These are phyloP conservation scores for Saccharum officinarum DNA, from an alignment of 176 grass and related monocot species.

Conservation along the genomic window DNA sequence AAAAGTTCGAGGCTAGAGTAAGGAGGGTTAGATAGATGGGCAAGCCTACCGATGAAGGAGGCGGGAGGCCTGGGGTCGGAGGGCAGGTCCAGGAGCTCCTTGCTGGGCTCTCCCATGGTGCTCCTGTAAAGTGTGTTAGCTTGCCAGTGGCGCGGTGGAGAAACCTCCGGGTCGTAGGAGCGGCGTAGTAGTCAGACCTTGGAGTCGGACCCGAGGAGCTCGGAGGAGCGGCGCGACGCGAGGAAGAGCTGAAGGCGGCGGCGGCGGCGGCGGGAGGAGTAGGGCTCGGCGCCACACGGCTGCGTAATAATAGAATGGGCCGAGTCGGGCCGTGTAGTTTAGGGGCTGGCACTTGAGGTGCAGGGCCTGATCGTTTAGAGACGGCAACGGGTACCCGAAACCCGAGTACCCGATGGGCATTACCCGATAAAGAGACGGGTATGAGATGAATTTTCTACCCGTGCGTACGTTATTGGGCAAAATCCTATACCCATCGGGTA, in stretches of 20 bases:
- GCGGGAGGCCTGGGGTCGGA: conserved; percentile 33
- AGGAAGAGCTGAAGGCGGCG: neutral
- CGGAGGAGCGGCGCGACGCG: neutral
- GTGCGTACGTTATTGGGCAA: too few species aligned
- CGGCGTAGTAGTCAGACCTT: neutral
- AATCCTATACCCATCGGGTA: too few species aligned
- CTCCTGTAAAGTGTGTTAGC: neutral
- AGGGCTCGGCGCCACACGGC: neutral
- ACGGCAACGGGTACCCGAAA: too few species aligned
- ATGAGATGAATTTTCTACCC: too few species aligned
- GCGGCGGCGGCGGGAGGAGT: neutral
- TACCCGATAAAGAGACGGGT: too few species aligned
- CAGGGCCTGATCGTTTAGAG: too few species aligned
- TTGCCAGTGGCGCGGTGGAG: neutral
- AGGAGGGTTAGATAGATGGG: neutral
- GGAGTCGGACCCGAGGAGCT: too few species aligned
- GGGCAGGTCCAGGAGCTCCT: conserved; percentile 53
- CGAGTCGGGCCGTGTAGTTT: neutral
- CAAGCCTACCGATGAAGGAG: conserved; percentile 43
- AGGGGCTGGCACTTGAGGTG: too few species aligned
- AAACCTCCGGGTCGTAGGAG: neutral
- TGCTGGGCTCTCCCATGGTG: conserved; percentile 59
- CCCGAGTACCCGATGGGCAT: too few species aligned
- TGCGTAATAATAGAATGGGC: conserved; percentile 4
- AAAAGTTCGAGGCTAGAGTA: neutral